Conservation (phyloP, 2,329 filamentous ascomycete species). For the Aspergillus sp. region DNA sequence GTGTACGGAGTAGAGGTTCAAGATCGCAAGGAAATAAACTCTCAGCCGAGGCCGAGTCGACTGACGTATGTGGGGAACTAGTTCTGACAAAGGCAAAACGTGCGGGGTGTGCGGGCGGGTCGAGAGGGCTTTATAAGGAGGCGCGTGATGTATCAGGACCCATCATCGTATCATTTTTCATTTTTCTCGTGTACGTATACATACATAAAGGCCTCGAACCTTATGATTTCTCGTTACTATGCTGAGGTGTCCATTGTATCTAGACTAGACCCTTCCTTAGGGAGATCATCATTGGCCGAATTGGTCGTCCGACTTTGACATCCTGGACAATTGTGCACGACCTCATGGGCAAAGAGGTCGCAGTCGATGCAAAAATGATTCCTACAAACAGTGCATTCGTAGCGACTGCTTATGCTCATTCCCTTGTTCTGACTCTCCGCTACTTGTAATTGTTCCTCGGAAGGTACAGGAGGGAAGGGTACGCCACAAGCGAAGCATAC, state of each 20-base stretch:
- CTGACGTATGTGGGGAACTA: neutral
- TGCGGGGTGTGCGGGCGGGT: neutral
- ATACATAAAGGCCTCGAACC: too few relatives aligned
- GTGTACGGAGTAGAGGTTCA: neutral
- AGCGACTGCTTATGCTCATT: slow-evolving; percentile 81
- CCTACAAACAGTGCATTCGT: slow-evolving; percentile 82
- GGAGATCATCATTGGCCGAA: slow-evolving; percentile 2
- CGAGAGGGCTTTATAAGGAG: neutral
- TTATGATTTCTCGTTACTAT: slow-evolving; percentile 6
- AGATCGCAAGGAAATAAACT: neutral
- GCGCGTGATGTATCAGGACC: too few relatives aligned
- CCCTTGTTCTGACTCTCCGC: slow-evolving; percentile 53
- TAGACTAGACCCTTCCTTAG: slow-evolving; percentile 18
- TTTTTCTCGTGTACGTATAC: too few relatives aligned
- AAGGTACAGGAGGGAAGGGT: slow-evolving; percentile 62
- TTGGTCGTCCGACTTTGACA: slow-evolving; percentile 58
- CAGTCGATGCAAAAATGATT: slow-evolving; percentile 98
- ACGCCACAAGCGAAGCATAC: slow-evolving; percentile 78
- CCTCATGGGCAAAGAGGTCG: slow-evolving; percentile 91
- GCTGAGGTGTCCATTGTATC: slow-evolving; percentile 36
- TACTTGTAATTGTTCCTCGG: slow-evolving; percentile 34
- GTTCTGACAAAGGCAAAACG: neutral
- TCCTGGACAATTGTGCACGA: slow-evolving; percentile 93
- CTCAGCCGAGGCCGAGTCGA: neutral
- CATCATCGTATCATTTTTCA: too few relatives aligned